Evolutionary conservation across 2,329 filamentous ascomycete species (phyloP), one percentile per base, ranked within the genome.

Genomic region (Aspergillus floridensis): DNA sequence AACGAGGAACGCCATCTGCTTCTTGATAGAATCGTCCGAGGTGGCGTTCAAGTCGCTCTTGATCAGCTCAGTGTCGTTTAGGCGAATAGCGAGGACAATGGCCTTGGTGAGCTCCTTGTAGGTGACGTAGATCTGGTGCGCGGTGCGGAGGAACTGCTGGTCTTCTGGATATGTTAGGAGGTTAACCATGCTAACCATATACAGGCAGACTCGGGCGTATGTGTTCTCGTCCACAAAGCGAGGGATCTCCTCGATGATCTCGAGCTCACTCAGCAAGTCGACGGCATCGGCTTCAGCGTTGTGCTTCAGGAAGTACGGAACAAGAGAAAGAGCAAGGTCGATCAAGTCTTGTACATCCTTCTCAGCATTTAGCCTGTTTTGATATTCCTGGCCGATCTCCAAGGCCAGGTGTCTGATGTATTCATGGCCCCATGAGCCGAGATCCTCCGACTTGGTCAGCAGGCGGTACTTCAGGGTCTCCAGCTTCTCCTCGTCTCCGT

Each of bases 161-260:
- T 99, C 97, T 77, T 99, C 95, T 48, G 95, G 95, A 72, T 96
- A 98, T 56, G 95, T 97, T 75, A 99, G 87, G 21, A 99, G 86
- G 72, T 95, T 96, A 67, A 99, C 95, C 91, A 98, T 98, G 81
- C 92, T 96, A 69, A 96, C 92, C 89, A 99, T 96, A 80, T 99
- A 99, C 67, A 99, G 80, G 74, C 95, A 98, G 58, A 97, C 95
- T 71, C 95, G 84, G 55, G 90, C 83, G 75, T 96, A 99, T 26
- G 93, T 98, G 78, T 98, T 89, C 75, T 96, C 89, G 75, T 99
- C 95, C 55, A 99, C 84, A 70, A 93, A 96, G 66, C 92, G 85
- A 58, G 91, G 88, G 49, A 99, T 90, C 71, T 93, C 82, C 71
- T 97, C 92, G 67, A 99, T 98, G 74, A 97, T 96, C 79, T 99